Evolutionary conservation across 2,329 filamentous ascomycete genomes (phyloP).

Genomic region (Cylindrodendrum hubeiense): DNA sequence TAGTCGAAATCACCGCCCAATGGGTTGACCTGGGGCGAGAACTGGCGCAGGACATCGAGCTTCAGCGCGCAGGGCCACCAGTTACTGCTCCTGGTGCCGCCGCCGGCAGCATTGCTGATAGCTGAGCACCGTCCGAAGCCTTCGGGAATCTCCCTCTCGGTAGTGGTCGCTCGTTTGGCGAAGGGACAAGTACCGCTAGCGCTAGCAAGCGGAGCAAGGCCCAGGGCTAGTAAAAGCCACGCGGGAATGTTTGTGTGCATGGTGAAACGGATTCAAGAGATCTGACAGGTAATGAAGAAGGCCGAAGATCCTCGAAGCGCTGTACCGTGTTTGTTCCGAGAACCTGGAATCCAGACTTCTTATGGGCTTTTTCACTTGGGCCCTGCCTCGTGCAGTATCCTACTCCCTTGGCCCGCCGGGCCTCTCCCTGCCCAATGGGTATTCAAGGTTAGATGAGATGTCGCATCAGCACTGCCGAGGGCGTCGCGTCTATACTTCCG

Average conservation of each 20-base stretch:
- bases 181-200: constrained; percentile 36
- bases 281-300: background rate
- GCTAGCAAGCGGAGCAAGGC: constrained; percentile 32
- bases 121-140: constrained; percentile 36
- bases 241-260: constrained; percentile 31
- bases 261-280: background rate
- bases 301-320: background rate
- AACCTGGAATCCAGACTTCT: background rate
- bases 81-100: constrained; percentile 76
- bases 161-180: constrained; percentile 29
- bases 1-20: constrained; percentile 78
- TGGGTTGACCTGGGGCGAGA: constrained; percentile 73
- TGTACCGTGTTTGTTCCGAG: background rate
- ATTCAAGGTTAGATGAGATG: constrained; percentile 3
- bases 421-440: background rate
- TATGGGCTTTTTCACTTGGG: background rate
- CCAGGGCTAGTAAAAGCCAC: constrained; percentile 34
- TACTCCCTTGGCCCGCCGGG: background rate
- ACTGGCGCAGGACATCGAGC: constrained; percentile 80
- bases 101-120: constrained; percentile 62
- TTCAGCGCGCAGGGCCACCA: constrained; percentile 80
- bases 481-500: background rate
- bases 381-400: background rate
- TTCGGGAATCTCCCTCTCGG: constrained; percentile 30
- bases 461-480: background rate